Evolutionary conservation across 768 basidiomycete genomes (phyloP).

Genomic region (Termitomyces sp.): DNA sequence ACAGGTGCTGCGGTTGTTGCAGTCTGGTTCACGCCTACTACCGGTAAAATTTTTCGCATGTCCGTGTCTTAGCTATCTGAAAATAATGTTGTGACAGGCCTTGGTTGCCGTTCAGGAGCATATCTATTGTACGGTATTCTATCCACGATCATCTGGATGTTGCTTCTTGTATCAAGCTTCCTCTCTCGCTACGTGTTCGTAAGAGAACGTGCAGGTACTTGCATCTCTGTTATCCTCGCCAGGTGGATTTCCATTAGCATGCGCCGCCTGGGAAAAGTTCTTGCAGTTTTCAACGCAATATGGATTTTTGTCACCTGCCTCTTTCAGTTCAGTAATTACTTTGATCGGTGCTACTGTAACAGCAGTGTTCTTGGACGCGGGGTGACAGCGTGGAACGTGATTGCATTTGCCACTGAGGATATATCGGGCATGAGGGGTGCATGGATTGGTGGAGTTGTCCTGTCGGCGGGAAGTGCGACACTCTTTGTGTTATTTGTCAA

Average conservation of each 20-base stretch:
- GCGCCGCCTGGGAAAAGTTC: constrained; percentile 24
- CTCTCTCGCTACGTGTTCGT: constrained; percentile 21
- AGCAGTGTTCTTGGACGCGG: constrained; percentile 26
- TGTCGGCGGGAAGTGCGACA: constrained; percentile 19
- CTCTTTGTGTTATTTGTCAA: constrained; percentile 24
- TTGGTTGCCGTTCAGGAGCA: constrained; percentile 28
- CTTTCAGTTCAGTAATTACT: constrained; percentile 29
- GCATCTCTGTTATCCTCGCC: constrained; percentile 5
- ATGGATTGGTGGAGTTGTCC: constrained; percentile 32
- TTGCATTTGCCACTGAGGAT: constrained; percentile 17
- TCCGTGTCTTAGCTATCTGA: not conserved
- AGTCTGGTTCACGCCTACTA: constrained; percentile 22
- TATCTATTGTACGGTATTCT: constrained; percentile 25
- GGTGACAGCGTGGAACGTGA: constrained; percentile 23
- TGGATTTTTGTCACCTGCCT: constrained; percentile 25
- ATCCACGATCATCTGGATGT: constrained; percentile 28
- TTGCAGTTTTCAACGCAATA: constrained; percentile 25
- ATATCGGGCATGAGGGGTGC: constrained; percentile 20
- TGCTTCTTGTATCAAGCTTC: constrained; percentile 25
- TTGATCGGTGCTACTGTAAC: constrained; percentile 31
- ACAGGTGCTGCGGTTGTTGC: constrained; percentile 21
- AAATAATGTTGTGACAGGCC: constrained; percentile 14
- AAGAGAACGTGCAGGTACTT: not conserved
- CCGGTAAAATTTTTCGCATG: constrained; percentile 10
- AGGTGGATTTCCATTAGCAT: constrained; percentile 18